Evolutionary conservation across 306 rosid species (phyloP).

Genomic region (Casuarina glauca): DNA sequence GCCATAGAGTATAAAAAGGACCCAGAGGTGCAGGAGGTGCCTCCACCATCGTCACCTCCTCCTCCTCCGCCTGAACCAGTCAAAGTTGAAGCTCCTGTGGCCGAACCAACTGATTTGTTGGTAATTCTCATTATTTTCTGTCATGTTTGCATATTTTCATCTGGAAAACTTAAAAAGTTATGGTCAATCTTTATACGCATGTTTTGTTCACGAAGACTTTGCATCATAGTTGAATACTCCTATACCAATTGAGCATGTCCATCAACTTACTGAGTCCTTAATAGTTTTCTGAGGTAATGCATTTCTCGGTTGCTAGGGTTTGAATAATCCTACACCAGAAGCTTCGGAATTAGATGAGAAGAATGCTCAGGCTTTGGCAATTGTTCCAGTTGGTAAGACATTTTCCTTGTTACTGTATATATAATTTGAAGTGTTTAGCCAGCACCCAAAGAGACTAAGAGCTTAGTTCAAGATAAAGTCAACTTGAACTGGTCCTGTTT

Average conservation of each 20-base stretch:
- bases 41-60: slow-evolving; percentile 40
- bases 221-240: neutral
- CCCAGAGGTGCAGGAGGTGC: slow-evolving; percentile 57
- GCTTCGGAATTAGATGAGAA: slow-evolving; percentile 83
- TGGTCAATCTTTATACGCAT: neutral
- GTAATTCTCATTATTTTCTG: slow-evolving; percentile 41
- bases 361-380: slow-evolving; percentile 92
- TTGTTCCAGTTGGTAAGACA: slow-evolving; percentile 73
- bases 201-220: neutral
- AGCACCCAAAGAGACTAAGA: slow-evolving; percentile 9
- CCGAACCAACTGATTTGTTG: slow-evolving; percentile 85
- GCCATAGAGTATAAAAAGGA: slow-evolving; percentile 77
- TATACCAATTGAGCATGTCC: neutral
- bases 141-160: slow-evolving; percentile 9
- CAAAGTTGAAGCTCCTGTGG: slow-evolving; percentile 72
- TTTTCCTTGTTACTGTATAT: slow-evolving; percentile 22
- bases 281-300: neutral
- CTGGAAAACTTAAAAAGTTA: neutral
- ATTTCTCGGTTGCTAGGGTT: slow-evolving; percentile 51
- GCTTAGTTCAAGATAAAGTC: slow-evolving; percentile 10
- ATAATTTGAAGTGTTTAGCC: slow-evolving; percentile 5
- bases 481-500: slow-evolving; percentile 25
- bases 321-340: slow-evolving; percentile 82
- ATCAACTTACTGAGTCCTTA: neutral
- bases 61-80: slow-evolving; percentile 73